Evolutionary conservation across 805 yeast genomes (phyloP).

Genomic region (Blastobotrys muscicola): DNA sequence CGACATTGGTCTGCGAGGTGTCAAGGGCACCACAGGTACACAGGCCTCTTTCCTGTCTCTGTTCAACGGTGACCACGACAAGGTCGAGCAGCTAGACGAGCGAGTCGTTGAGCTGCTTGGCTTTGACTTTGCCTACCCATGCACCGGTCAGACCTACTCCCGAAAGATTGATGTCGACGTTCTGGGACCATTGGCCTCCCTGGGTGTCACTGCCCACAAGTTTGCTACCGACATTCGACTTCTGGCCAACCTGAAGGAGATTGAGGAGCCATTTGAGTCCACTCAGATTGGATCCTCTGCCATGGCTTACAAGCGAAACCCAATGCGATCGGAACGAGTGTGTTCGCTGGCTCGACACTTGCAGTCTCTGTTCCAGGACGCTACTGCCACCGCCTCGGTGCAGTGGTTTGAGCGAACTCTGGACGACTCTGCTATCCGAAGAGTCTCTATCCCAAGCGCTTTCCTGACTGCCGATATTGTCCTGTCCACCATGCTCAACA

Average conservation of each 20-base stretch:
- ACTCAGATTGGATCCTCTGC: slow-evolving; percentile 98
- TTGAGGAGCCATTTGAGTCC: slow-evolving; percentile 97
- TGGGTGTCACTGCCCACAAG: slow-evolving; percentile 95
- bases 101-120: slow-evolving; percentile 90
- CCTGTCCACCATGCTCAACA: slow-evolving; percentile 79
- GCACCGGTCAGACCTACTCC: slow-evolving; percentile 98
- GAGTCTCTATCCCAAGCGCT: slow-evolving; percentile 94
- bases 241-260: slow-evolving; percentile 90
- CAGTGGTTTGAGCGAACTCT: slow-evolving; percentile 99
- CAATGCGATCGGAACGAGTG: slow-evolving; percentile 98
- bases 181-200: slow-evolving; percentile 82
- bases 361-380: slow-evolving; percentile 85
- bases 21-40: slow-evolving; percentile 98
- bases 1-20: slow-evolving; percentile 94
- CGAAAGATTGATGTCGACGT: slow-evolving; percentile 96
- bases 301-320: slow-evolving; percentile 99
- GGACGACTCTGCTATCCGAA: slow-evolving; percentile 96
- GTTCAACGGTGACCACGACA: slow-evolving; percentile 94
- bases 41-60: slow-evolving; percentile 93
- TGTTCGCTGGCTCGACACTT: slow-evolving; percentile 96
- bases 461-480: slow-evolving; percentile 93
- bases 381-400: slow-evolving; percentile 92
- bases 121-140: slow-evolving; percentile 91
- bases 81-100: slow-evolving; percentile 86
- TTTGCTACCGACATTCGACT: slow-evolving; percentile 95